Evolutionary conservation across 805 yeast species (phyloP).

Genomic region (Candida parachauliodes): DNA sequence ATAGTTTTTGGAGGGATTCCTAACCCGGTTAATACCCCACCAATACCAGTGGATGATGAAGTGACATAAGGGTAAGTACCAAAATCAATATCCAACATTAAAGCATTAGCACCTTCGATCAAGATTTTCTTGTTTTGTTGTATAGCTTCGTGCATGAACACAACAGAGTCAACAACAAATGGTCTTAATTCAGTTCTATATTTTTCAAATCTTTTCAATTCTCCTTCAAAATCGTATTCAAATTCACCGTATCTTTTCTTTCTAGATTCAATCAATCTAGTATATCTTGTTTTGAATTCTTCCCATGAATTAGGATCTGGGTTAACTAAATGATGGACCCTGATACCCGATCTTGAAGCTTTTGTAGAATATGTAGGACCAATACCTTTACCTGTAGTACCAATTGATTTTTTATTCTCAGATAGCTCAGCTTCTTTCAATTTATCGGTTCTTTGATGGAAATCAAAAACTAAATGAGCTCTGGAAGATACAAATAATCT

Average conservation of each 20-base stretch:
- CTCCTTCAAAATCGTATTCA: conserved; percentile 79
- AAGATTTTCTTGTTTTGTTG: conserved; percentile 77
- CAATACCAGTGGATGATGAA: conserved; percentile 92
- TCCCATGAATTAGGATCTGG: conserved; percentile 91
- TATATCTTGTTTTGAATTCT: conserved; percentile 76
- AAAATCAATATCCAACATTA: conserved; percentile 95
- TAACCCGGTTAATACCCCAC: conserved; percentile 96
- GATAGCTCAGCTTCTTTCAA: conserved; percentile 90
- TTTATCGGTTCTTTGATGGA: conserved; percentile 96
- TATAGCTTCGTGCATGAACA: conserved; percentile 76
- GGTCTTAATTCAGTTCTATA: conserved; percentile 77
- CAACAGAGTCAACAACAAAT: conserved; percentile 89
- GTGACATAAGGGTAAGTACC: conserved; percentile 99
- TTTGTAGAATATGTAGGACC: conserved; percentile 98
- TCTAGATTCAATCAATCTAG: conserved; percentile 76
- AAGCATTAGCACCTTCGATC: conserved; percentile 97
- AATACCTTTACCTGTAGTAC: conserved; percentile 98
- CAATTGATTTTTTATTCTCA: conserved; percentile 77
- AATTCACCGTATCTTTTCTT: conserved; percentile 89
- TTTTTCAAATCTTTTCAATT: conserved; percentile 70
- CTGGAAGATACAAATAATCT: conserved; percentile 87
- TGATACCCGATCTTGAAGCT: conserved; percentile 92
- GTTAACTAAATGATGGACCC: conserved; percentile 93
- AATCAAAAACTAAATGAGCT: conserved; percentile 95
- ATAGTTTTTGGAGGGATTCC: conserved; percentile 92